A percentile compares a stretch with the other conserved stretches of the same genome.
Conservation (phyloP, 495 filamentous ascomycete species). For the Hypoxylon lenormandii region DNA sequence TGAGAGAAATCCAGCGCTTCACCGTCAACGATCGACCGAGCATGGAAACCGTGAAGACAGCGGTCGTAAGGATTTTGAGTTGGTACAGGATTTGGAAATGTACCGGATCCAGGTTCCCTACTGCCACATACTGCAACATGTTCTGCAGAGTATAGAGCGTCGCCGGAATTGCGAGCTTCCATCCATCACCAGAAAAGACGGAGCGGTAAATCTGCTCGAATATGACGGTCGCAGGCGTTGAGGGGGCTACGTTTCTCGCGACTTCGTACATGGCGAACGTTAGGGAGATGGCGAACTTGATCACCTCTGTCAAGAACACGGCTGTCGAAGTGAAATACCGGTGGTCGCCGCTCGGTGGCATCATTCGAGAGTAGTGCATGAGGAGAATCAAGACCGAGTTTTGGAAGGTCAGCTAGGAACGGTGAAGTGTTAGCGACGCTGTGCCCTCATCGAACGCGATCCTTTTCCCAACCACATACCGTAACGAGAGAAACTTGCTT, state of each 20-base stretch:
- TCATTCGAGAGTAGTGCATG: conserved; percentile 91
- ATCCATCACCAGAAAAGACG: conserved; percentile 91
- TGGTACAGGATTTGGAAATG: conserved; percentile 94
- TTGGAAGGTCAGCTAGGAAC: conserved; percentile 76
- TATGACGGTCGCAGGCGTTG: conserved; percentile 80
- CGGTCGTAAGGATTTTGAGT: conserved; percentile 89
- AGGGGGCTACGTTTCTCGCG: conserved; percentile 76
- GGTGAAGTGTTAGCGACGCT: conserved; percentile 47
- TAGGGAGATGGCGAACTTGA: conserved; percentile 87
- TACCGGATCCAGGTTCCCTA: conserved; percentile 89
- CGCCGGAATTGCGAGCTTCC: conserved; percentile 94
- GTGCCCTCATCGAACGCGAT: background rate
- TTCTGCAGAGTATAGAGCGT: conserved; percentile 90
- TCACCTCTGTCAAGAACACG: conserved; percentile 90
- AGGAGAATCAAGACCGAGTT: conserved; percentile 83
- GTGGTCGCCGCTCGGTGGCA: conserved; percentile 82
- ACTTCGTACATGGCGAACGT: conserved; percentile 90
- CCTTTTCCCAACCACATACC: conserved; percentile 62
- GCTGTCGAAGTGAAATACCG: conserved; percentile 94
- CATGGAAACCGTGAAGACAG: conserved; percentile 84
- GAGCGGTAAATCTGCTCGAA: conserved; percentile 81
- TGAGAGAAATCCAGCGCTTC: conserved; percentile 80
- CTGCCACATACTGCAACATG: conserved; percentile 88
- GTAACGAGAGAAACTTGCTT: conserved; percentile 82
- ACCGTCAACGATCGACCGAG: conserved; percentile 74